Evolutionary conservation across 805 yeast genomes (phyloP), one percentile per base, ranked within the genome.

Genomic region (Wickerhamiella azyma): DNA sequence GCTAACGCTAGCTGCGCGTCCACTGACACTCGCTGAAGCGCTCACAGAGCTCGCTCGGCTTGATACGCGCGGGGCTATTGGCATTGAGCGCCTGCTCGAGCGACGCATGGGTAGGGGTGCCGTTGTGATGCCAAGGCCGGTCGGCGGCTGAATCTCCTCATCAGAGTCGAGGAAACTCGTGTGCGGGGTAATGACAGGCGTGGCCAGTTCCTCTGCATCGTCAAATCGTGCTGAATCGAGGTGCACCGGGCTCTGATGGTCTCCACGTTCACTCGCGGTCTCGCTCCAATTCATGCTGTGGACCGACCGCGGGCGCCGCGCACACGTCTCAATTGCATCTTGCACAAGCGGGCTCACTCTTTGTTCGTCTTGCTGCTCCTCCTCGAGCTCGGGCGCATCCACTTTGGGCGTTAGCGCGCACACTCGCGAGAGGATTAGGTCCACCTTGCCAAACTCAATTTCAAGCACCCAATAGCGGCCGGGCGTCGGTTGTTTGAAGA

Each of bases 401-500:
- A 30, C 36, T 24, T 41, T 33, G 17, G 40, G 40, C 4, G 26
- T 24, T 21, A 42, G 29, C 11, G 36, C 35, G 39, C 58, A 56
- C 11, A 53, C 41, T 17, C 29, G 33, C 11, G 37, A 35, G 36
- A 56, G 41, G 7, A 54, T 35, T 2, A 33, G 36, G 42, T 55
- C 57, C 14, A 56, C 46, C 18, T 42, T 42, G 28, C 40, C 45
- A 28, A 36, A 26, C 11, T 47, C 45, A 5, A 55, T 39, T 2
- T 48, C 51, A 10, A 55, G 45, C 24, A 47, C 46, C 59, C 59
- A 56, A 43, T 48, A 55, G 37, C 49, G 48, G 11, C 49, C 41
- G 21, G 50, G 49, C 13, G 55, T 48, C 2, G 58, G 55, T n/a
- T 45, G 49, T 1, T 53, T 50, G 10, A 56, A 48, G 14, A 55